phyloP scores from a whole-genome alignment of 805 yeast genomes.

The Torulaspora microellipsoides region DNA sequence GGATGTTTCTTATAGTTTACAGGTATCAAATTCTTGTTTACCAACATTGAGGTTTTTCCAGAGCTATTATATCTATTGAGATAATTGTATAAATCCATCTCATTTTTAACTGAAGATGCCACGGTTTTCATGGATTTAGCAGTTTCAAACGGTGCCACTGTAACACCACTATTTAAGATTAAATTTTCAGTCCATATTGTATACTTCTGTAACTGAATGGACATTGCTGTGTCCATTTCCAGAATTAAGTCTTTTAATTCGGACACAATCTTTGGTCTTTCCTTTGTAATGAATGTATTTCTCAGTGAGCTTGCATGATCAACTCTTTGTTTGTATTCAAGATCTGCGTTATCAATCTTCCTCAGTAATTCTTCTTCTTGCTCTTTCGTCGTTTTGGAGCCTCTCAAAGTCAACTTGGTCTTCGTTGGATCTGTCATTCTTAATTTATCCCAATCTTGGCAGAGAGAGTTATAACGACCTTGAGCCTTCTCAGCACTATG shows the following conservation, averaged over 20 bases:
- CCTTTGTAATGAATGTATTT: conserved; percentile 62
- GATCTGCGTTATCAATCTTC: conserved; percentile 80
- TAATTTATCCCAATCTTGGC: conserved; percentile 82
- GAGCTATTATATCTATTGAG: conserved; percentile 45
- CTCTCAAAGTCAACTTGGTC: conserved; percentile 76
- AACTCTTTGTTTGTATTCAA: conserved; percentile 78
- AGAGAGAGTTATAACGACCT: conserved; percentile 65
- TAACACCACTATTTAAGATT: conserved; percentile 78
- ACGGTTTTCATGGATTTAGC: conserved; percentile 65
- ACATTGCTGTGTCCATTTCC: conserved; percentile 86
- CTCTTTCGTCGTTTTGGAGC: conserved; percentile 66
- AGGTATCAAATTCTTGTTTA: conserved; percentile 49
- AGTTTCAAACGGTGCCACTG: conserved; percentile 64
- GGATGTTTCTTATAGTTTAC: conserved; percentile 72
- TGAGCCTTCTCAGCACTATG: conserved; percentile 85
- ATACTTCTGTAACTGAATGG: conserved; percentile 82
- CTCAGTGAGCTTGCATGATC: conserved; percentile 66
- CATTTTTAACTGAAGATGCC: conserved; percentile 77
- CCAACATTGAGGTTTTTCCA: conserved; percentile 31
- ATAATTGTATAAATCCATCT: conserved; percentile 71
- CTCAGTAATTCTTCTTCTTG: conserved; percentile 87
- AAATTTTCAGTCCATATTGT: conserved; percentile 83
- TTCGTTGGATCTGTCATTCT: conserved; percentile 78
- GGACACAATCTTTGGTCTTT: conserved; percentile 72
- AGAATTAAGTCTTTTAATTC: conserved; percentile 71